These are phyloP conservation scores for Parachaetomium inaequale DNA, from an alignment of 495 filamentous ascomycete genomes.

Conservation along the genomic window DNA sequence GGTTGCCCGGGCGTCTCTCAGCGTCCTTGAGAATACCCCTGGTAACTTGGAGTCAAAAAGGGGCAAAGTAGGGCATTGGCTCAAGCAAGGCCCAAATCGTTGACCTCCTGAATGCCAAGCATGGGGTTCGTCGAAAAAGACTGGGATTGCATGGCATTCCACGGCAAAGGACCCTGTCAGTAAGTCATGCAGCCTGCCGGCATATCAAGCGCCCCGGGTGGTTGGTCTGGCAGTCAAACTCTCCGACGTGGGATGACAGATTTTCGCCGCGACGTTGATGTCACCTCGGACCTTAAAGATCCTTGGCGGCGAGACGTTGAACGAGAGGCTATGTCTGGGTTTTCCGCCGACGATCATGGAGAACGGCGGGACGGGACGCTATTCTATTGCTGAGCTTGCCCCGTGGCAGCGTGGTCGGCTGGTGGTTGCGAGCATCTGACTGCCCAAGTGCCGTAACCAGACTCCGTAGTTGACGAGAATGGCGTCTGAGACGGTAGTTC, in stretches of 20 bases:
- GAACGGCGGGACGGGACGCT: not conserved
- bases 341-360: not conserved
- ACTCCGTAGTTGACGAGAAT: not conserved
- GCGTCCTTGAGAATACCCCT: too few species aligned
- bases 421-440: not conserved
- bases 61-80: not conserved
- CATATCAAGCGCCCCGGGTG: constrained; percentile 11
- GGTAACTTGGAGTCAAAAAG: not conserved
- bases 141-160: not conserved
- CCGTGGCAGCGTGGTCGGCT: not conserved
- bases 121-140: not conserved
- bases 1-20: too few species aligned
- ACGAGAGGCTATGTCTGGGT: not conserved
- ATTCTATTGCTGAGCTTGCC: not conserved
- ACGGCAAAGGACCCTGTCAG: constrained; percentile 7
- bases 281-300: constrained; percentile 1
- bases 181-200: constrained; percentile 10
- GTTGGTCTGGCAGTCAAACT: constrained; percentile 11
- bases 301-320: not conserved
- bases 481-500: not conserved
- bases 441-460: not conserved
- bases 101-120: not conserved
- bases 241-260: constrained; percentile 13
- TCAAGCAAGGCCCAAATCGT: not conserved
- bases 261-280: constrained; percentile 22